Conservation (phyloP, 202 grass and related monocot genomes). For the Sporobolus alterniflorus region DNA sequence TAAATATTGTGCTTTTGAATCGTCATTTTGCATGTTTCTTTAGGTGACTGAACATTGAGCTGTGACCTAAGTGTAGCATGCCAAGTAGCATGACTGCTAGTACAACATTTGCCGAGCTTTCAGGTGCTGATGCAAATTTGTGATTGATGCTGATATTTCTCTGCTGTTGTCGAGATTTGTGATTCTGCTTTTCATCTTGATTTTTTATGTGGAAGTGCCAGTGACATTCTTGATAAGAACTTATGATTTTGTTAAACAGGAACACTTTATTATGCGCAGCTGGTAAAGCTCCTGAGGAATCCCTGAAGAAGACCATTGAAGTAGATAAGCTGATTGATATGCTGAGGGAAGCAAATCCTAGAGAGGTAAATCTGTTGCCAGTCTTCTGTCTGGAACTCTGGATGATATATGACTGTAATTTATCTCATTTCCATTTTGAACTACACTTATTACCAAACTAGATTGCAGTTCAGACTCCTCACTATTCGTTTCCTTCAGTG, state of each 20-base stretch:
- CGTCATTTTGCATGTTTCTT: not conserved
- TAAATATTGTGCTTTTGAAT: not conserved
- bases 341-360: conserved; percentile 70
- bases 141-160: conserved; percentile 2
- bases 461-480: not conserved
- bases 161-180: not conserved
- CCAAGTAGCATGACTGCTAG: not conserved
- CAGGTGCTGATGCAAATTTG: not conserved
- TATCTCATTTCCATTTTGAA: not conserved
- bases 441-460: not conserved
- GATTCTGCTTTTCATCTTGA: not conserved
- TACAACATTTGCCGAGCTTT: not conserved
- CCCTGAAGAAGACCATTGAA: conserved; percentile 85
- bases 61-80: not conserved
- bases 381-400: conserved; percentile 30
- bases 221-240: conserved; percentile 4
- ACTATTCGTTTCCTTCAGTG: not conserved
- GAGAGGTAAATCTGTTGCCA: conserved; percentile 51
- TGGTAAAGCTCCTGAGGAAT: conserved; percentile 70
- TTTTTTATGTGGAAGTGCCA: conserved; percentile 12
- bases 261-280: conserved; percentile 54
- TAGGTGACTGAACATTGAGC: conserved; percentile 4
- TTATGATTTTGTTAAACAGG: conserved; percentile 59
- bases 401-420: not conserved
- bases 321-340: conserved; percentile 76